These are phyloP conservation scores for Opeltia flavorubescens DNA, from an alignment of 495 filamentous ascomycete species.

Conservation along the genomic window DNA sequence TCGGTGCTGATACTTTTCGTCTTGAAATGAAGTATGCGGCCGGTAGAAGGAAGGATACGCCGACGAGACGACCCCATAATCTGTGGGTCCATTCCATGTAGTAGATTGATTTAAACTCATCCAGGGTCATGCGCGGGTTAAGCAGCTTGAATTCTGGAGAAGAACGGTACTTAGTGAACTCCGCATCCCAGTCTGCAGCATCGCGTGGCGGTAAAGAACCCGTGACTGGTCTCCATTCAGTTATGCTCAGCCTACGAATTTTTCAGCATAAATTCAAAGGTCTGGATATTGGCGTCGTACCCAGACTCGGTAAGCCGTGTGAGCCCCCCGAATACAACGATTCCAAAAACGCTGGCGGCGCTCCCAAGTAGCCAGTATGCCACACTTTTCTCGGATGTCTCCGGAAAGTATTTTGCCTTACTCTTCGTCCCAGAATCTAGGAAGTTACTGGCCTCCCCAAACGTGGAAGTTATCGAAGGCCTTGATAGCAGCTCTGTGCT, in stretches of 20 bases:
- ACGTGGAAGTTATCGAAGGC: constrained; percentile 9
- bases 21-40: constrained; percentile 77
- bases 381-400: constrained; percentile 55
- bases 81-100: constrained; percentile 99
- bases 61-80: constrained; percentile 88
- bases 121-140: constrained; percentile 79
- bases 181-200: constrained; percentile 65
- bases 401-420: constrained; percentile 43
- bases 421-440: not conserved
- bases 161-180: constrained; percentile 80
- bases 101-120: constrained; percentile 96
- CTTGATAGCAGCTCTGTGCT: not conserved
- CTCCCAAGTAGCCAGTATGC: constrained; percentile 90
- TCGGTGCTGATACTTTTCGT: constrained; percentile 60
- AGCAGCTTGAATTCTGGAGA: constrained; percentile 85
- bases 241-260: constrained; percentile 73
- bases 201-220: constrained; percentile 78
- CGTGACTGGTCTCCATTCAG: constrained; percentile 96
- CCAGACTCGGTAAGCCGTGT: constrained; percentile 93
- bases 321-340: constrained; percentile 88
- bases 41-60: constrained; percentile 76
- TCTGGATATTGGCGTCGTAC: constrained; percentile 33
- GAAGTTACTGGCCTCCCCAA: constrained; percentile 4
- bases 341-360: constrained; percentile 84
- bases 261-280: constrained; percentile 10